These are phyloP conservation scores for Drechslera avenae DNA, from an alignment of 2,329 filamentous ascomycete species.

Conservation along the genomic window DNA sequence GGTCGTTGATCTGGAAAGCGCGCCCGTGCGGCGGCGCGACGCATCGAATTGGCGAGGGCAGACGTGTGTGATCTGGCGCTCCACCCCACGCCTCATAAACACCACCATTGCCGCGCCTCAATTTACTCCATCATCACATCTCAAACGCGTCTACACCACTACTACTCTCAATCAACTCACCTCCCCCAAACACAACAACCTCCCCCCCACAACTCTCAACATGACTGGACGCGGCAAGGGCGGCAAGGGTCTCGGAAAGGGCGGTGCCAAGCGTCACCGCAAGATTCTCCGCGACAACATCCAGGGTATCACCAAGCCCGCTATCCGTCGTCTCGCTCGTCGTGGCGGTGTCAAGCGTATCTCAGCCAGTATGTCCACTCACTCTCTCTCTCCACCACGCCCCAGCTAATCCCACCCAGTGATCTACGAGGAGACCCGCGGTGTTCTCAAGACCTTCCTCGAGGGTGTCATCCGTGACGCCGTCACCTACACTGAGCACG, in stretches of 20 bases:
- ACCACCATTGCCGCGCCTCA: slow-evolving; percentile 23
- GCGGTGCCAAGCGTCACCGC: slow-evolving; percentile 60
- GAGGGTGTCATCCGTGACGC: slow-evolving; percentile 77
- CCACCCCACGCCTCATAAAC: slow-evolving; percentile 32
- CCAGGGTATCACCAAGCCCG: slow-evolving; percentile 61
- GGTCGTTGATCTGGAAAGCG: slow-evolving; percentile 40
- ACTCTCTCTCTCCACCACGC: background rate
- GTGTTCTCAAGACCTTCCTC: slow-evolving; percentile 79
- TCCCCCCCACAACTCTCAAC: slow-evolving; percentile 35
- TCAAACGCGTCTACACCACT: slow-evolving; percentile 17
- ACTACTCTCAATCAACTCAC: slow-evolving; percentile 2
- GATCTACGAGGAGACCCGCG: slow-evolving; percentile 80
- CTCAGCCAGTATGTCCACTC: slow-evolving; percentile 52
- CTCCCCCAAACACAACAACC: slow-evolving; percentile 20
- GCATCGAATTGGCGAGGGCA: slow-evolving; percentile 38
- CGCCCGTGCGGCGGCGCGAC: slow-evolving; percentile 31
- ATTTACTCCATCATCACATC: slow-evolving; percentile 23
- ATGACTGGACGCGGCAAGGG: slow-evolving; percentile 59
- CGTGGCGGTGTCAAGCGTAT: slow-evolving; percentile 61
- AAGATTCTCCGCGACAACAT: slow-evolving; percentile 63
- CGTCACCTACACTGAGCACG: slow-evolving; percentile 79
- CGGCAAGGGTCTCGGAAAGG: slow-evolving; percentile 61
- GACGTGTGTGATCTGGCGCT: slow-evolving; percentile 35
- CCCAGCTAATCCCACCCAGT: slow-evolving; percentile 49
- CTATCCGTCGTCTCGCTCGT: slow-evolving; percentile 60